A percentile compares a stretch with the other conserved stretches of the same genome.
Conservation (phyloP, 345 rosid genomes). For the Syzygium oleosum region DNA sequence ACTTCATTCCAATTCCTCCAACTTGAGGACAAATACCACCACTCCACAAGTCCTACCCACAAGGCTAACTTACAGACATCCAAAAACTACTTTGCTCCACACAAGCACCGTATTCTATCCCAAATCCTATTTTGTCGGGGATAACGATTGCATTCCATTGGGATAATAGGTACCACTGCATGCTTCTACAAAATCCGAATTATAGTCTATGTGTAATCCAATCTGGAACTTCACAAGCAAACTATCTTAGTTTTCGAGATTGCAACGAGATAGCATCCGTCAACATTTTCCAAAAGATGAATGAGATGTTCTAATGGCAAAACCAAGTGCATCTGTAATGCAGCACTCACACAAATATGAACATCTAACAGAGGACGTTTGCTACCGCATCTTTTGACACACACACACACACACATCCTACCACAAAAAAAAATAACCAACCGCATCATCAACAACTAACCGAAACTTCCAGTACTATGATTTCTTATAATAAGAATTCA, state of each 20-base stretch:
- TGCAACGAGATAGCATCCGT: background rate
- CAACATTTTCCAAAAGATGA: background rate
- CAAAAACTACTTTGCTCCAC: background rate
- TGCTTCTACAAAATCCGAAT: background rate
- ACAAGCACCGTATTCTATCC: background rate
- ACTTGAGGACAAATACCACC: background rate
- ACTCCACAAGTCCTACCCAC: background rate
- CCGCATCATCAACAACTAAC: background rate
- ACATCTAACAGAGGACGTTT: background rate
- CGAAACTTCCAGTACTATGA: background rate
- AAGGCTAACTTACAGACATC: background rate
- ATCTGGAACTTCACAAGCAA: background rate
- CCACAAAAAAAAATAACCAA: background rate
- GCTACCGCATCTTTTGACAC: background rate
- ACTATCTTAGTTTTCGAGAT: background rate
- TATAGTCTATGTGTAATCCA: background rate
- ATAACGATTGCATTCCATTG: background rate
- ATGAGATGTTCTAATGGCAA: background rate
- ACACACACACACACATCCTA: background rate
- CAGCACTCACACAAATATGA: background rate
- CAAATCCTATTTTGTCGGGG: background rate
- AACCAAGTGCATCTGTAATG: background rate
- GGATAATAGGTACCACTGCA: background rate
- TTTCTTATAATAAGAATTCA: background rate
- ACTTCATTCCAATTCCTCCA: background rate